Base-by-base conservation (phyloP, 1,139 yeast species). In the Yamadazyma diddensiae region DNA sequence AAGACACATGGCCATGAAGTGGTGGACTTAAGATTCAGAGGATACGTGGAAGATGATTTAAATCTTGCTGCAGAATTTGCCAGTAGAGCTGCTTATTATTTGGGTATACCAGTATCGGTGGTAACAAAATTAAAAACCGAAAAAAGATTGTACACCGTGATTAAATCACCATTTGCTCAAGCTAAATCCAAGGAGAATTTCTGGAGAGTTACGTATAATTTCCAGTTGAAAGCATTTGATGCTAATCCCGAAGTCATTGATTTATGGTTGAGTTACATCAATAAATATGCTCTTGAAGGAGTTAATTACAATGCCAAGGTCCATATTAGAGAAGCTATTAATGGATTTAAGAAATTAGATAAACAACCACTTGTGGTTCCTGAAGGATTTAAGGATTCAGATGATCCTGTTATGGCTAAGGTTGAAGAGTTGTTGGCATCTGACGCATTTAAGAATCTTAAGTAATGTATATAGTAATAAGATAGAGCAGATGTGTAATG, bases 141-240 rank as follows among this genome's bases (percentile, higher is more conserved):
- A 59, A 66, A 65, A 47, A 52, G 71, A 44, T 77, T 88, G 47
- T 92, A 95, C 85, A 92, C 98, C 0, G 96, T 92, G 34, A 87
- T 84, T 49, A 77, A 83, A 55, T 82, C 96, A 4, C 97, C 97
- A 1, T 92, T 92, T 57, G 96, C 86, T 21, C 94, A 86, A 54
- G 95, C 97, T 34, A 90, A 90, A 57, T 75, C 94, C 7, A 92
- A 92, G 63, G 96, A 92, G 63, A 92, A 92, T 66, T 92, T 86
- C 64, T 86, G 86, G 64, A 79, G 97, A 64, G 73, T 77, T 34
- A 92, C 97, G 1, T 86, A 77, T 56, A 78, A 82, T 50, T 77
- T 94, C 41, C 61, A 76, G 43, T 66, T 92, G 43, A 70, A 71
- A 42, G 85, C 88, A 13, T 88, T 76, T 69, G 97, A 92, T 59